A percentile compares a stretch with the other conserved stretches of the same genome.
Evolutionary conservation across 2,329 filamentous ascomycete species (phyloP).

Genomic region (Aspergillus felis): DNA sequence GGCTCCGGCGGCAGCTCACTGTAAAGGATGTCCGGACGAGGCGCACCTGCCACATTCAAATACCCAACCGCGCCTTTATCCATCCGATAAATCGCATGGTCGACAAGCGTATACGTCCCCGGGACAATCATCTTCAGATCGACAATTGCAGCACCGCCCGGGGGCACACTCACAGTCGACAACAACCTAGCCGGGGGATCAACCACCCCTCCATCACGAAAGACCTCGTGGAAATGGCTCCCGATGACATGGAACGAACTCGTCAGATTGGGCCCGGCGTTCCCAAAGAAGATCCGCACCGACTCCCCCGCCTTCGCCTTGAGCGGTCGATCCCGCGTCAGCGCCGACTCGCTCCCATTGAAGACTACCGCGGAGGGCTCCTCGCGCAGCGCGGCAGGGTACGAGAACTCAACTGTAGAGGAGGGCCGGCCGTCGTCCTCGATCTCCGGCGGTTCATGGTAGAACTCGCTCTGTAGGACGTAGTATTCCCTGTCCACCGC

Average conservation of each 20-base stretch:
- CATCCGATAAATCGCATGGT: slow-evolving; percentile 33
- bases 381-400: slow-evolving; percentile 31
- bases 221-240: slow-evolving; percentile 26
- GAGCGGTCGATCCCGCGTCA: slow-evolving; percentile 28
- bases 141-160: slow-evolving; percentile 26
- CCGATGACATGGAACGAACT: slow-evolving; percentile 34
- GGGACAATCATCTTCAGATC: slow-evolving; percentile 32
- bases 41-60: slow-evolving; percentile 30
- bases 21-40: slow-evolving; percentile 24
- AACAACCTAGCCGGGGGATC: slow-evolving; percentile 25
- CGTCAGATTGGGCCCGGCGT: slow-evolving; percentile 32
- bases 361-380: slow-evolving; percentile 30
- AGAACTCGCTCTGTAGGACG: slow-evolving; percentile 38
- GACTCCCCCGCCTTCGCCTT: slow-evolving; percentile 27
- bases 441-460: slow-evolving; percentile 33
- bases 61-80: slow-evolving; percentile 35
- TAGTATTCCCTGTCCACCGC: slow-evolving; percentile 34
- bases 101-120: slow-evolving; percentile 31
- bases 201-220: slow-evolving; percentile 30
- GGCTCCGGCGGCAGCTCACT: slow-evolving; percentile 24
- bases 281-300: slow-evolving; percentile 35
- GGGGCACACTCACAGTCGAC: slow-evolving; percentile 25
- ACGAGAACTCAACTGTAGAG: slow-evolving; percentile 31
- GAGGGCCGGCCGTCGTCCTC: slow-evolving; percentile 28
- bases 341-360: slow-evolving; percentile 30